Evolutionary conservation across 176 grass and related monocot species (phyloP), one percentile per base, ranked within the genome.

Genomic region (Cocos nucifera): DNA sequence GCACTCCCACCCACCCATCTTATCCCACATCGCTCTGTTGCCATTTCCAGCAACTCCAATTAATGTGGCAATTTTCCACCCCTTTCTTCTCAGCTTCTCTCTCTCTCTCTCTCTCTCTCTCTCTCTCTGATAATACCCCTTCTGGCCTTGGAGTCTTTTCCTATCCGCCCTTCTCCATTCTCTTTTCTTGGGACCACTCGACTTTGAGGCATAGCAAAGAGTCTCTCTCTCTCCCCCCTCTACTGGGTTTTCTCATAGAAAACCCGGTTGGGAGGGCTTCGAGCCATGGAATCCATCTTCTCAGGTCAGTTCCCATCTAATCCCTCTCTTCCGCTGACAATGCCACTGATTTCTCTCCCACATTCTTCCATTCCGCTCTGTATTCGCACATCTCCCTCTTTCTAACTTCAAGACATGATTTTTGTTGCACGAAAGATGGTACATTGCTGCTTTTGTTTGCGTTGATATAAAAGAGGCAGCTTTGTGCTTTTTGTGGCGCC

Each of bases 231-330:
- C 8, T 55, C 54, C 32, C 23, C 23, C 23, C 58, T 61, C 24
- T 6, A 14, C 58, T 35, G 58, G 58, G 58, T 60, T 8, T 60
- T 26, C 16, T 35, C 15, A 19, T 9, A 35, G 32, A 26, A n/a
- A 29, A 30, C 58, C 58, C 58, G n/a, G 58, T 61, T 35, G 58
- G 27, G 58, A 61, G 58, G 26, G n/a, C 15, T 17, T 60, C 17
- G 17, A 30, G 26, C 48, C 49, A 77, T 77, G 74, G 74, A 77
- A 54, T 77, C 74, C 35, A 69, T 58, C 57, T 61, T 61, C 61
- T 69, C 64, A 53, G 64, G 74, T 77, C 4, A 6, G 19, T 17
- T 22, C 15, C 29, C 50, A 30, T 17, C 59, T 62, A 14, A 27
- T 61, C 25, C 53, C 53, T 56, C 12, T 10, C 22, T 56, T 49